Evolutionary conservation across 352 stramenopile genomes (phyloP).

Genomic region (Globisporangium iwayamae): DNA sequence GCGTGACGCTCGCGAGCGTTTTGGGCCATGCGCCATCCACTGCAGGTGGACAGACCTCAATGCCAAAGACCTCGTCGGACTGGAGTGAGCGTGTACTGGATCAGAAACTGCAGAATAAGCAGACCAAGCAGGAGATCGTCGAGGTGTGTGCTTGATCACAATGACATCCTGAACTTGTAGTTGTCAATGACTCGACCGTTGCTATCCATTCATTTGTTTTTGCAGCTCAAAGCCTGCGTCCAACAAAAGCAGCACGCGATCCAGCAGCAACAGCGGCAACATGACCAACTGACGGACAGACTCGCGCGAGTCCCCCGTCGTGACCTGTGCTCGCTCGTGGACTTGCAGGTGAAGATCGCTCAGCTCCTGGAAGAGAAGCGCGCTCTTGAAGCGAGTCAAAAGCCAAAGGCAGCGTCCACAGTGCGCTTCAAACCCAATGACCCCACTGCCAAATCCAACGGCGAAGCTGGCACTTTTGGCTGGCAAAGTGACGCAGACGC

Average conservation of each 20-base stretch:
- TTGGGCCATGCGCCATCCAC: not conserved
- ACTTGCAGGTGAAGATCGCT: slow-evolving; percentile 52
- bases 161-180: not conserved
- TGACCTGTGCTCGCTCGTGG: slow-evolving; percentile 45
- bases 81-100: slow-evolving; percentile 44
- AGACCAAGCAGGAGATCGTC: slow-evolving; percentile 27
- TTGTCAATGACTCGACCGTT: not conserved
- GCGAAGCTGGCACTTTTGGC: not conserved
- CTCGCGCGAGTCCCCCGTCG: slow-evolving; percentile 34
- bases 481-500: slow-evolving; percentile 7
- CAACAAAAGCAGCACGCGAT: slow-evolving; percentile 14
- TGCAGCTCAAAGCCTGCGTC: slow-evolving; percentile 17
- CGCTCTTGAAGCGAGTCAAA: slow-evolving; percentile 5
- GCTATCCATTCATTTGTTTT: not conserved
- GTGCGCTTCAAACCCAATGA: not conserved
- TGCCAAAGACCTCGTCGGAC: slow-evolving; percentile 27
- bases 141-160: slow-evolving; percentile 12
- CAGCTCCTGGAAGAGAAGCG: slow-evolving; percentile 46
- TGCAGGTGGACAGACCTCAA: not conserved
- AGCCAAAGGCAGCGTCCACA: slow-evolving; percentile 18
- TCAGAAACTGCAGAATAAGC: slow-evolving; percentile 43
- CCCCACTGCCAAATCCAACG: not conserved
- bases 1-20: slow-evolving; percentile 38
- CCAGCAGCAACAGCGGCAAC: slow-evolving; percentile 20
- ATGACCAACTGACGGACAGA: slow-evolving; percentile 30